Percentiles rank a stretch among this genome's conserved stretches.
phyloP scores from a whole-genome alignment of 768 basidiomycete genomes.

The Tubosaeta sp. region DNA sequence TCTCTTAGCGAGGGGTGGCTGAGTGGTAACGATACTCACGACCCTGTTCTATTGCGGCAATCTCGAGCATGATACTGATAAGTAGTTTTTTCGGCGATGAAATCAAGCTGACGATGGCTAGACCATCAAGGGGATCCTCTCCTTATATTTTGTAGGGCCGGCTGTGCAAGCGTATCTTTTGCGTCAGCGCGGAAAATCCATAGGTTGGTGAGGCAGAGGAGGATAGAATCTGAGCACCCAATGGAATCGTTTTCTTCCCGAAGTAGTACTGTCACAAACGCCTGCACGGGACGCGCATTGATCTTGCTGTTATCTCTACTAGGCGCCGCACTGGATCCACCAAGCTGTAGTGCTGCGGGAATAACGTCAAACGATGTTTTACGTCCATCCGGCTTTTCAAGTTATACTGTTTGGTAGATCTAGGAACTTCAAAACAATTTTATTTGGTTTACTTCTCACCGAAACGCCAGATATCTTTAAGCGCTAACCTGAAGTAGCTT shows the following conservation, averaged over 20 bases:
- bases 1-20: neutral
- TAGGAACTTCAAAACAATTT: neutral
- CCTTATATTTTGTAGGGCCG: constrained; percentile 14
- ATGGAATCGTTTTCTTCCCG: neutral
- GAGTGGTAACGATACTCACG: neutral
- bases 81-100: neutral
- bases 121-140: neutral
- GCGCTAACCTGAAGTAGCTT: too few species aligned
- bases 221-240: constrained; percentile 1
- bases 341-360: neutral
- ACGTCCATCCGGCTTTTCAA: neutral
- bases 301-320: neutral
- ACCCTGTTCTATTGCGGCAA: constrained; percentile 3
- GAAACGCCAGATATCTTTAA: too few species aligned
- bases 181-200: constrained; percentile 7
- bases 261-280: neutral
- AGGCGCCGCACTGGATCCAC: neutral
- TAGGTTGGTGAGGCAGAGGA: constrained; percentile 20
- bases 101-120: neutral
- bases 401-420: neutral
- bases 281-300: neutral
- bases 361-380: neutral
- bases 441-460: too few species aligned
- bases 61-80: neutral
- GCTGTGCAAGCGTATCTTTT: constrained; percentile 12